Percentiles rank a stretch among this genome's conserved stretches.
Conservation (phyloP, 2,329 filamentous ascomycete genomes). For the Fusarium pseudograminearum region DNA sequence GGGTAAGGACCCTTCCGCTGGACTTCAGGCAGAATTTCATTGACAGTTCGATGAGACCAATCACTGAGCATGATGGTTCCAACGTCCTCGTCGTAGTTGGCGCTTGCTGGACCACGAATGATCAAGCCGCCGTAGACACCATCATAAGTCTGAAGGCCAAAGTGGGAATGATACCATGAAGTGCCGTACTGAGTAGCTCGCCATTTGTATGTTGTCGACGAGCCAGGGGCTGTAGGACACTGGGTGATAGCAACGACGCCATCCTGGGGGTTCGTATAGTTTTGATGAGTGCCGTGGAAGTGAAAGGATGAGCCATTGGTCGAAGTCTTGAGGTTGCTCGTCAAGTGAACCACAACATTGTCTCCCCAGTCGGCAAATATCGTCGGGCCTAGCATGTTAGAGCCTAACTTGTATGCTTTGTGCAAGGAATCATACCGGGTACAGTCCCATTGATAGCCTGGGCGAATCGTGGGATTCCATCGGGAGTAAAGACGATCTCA, state of each 20-base stretch:
- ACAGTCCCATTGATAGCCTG: conserved; percentile 68
- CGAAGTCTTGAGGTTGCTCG: conserved; percentile 58
- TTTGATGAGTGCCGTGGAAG: conserved; percentile 72
- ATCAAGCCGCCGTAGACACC: conserved; percentile 71
- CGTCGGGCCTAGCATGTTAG: conserved; percentile 57
- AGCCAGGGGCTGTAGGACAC: conserved; percentile 64
- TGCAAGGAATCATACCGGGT: conserved; percentile 56
- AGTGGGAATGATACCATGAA: conserved; percentile 73
- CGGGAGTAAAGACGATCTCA: conserved; percentile 57
- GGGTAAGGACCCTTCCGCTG: conserved; percentile 35
- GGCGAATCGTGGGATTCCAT: conserved; percentile 58
- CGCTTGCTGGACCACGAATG: conserved; percentile 69
- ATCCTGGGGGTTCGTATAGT: conserved; percentile 65
- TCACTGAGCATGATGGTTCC: conserved; percentile 70
- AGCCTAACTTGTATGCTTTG: neutral
- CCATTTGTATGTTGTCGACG: conserved; percentile 68
- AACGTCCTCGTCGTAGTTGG: conserved; percentile 73
- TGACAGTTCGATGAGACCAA: conserved; percentile 64
- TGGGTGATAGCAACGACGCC: conserved; percentile 66
- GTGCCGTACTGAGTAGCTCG: conserved; percentile 67
- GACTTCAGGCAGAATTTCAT: conserved; percentile 50
- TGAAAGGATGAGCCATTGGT: conserved; percentile 72
- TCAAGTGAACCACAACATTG: conserved; percentile 63
- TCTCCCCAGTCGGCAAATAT: conserved; percentile 67
- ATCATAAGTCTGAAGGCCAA: conserved; percentile 62